phyloP scores from a whole-genome alignment of 495 filamentous ascomycete genomes.

The Tuber aestivum region DNA sequence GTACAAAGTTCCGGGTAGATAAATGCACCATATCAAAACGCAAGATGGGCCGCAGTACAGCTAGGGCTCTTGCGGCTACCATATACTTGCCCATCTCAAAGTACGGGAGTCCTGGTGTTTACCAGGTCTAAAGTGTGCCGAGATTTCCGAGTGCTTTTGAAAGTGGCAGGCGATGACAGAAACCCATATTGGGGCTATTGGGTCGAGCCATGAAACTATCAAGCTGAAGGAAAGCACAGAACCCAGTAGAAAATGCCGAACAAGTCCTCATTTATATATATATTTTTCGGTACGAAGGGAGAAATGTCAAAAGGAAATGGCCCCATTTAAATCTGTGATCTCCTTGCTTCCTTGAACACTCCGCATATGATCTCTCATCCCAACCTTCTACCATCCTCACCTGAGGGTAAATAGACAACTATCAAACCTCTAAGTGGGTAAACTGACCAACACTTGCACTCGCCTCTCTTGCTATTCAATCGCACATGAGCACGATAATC shows the following conservation, averaged over 20 bases:
- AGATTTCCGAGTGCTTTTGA: too few relatives aligned
- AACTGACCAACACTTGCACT: background rate
- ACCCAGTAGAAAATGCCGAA: background rate
- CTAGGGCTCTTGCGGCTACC: too few relatives aligned
- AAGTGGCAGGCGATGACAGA: too few relatives aligned
- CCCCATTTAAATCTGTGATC: background rate
- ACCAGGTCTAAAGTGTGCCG: too few relatives aligned
- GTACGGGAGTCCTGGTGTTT: too few relatives aligned
- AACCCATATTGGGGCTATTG: background rate
- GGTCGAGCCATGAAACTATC: background rate
- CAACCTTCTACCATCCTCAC: background rate
- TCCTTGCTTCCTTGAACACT: background rate
- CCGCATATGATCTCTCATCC: background rate
- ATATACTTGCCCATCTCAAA: too few relatives aligned
- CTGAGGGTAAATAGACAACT: background rate
- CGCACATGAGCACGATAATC: background rate
- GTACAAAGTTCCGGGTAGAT: background rate
- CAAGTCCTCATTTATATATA: background rate
- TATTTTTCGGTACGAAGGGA: background rate
- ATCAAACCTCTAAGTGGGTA: background rate
- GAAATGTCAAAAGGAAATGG: background rate
- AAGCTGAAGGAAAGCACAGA: background rate
- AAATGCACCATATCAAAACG: background rate
- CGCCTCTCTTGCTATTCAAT: background rate
- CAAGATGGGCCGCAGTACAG: background rate